These are phyloP conservation scores for Ceratocystis destructans DNA, from an alignment of 2,329 filamentous ascomycete genomes.

Conservation along the genomic window DNA sequence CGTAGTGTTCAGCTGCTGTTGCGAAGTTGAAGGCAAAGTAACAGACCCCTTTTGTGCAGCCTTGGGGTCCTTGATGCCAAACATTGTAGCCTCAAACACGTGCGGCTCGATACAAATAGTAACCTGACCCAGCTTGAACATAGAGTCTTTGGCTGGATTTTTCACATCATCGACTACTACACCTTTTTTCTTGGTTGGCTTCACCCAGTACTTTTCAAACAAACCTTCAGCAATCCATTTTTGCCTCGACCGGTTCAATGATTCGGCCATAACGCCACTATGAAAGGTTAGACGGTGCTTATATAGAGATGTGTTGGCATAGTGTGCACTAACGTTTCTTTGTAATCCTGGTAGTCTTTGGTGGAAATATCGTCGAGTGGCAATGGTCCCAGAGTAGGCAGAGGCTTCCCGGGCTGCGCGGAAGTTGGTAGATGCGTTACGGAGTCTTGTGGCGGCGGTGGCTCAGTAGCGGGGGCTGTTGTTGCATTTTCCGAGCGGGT, in stretches of 20 bases:
- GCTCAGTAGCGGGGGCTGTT: constrained; percentile 32
- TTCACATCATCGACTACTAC: constrained; percentile 46
- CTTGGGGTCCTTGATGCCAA: constrained; percentile 52
- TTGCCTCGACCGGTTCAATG: constrained; percentile 56
- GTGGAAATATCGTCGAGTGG: constrained; percentile 50
- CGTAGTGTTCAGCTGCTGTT: constrained; percentile 21
- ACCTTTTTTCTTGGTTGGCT: constrained; percentile 54
- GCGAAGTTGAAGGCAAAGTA: constrained; percentile 18
- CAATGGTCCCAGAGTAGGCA: constrained; percentile 55
- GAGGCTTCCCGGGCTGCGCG: constrained; percentile 47
- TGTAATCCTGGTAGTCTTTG: constrained; percentile 58
- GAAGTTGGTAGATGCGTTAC: constrained; percentile 43
- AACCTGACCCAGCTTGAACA: constrained; percentile 59
- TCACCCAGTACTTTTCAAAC: constrained; percentile 67
- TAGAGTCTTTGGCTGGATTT: constrained; percentile 56
- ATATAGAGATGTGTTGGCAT: background rate
- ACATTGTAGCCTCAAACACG: constrained; percentile 63
- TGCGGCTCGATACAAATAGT: constrained; percentile 69
- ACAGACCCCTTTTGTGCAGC: constrained; percentile 25
- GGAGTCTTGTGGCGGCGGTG: constrained; percentile 28
- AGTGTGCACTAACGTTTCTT: constrained; percentile 45
- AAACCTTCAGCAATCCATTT: constrained; percentile 60
- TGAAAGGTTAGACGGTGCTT: constrained; percentile 3
- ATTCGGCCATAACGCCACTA: constrained; percentile 63
- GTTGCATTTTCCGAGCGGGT: constrained; percentile 27